Base-by-base conservation (phyloP, 352 stramenopile species). In the Thraustotheca clavata region DNA sequence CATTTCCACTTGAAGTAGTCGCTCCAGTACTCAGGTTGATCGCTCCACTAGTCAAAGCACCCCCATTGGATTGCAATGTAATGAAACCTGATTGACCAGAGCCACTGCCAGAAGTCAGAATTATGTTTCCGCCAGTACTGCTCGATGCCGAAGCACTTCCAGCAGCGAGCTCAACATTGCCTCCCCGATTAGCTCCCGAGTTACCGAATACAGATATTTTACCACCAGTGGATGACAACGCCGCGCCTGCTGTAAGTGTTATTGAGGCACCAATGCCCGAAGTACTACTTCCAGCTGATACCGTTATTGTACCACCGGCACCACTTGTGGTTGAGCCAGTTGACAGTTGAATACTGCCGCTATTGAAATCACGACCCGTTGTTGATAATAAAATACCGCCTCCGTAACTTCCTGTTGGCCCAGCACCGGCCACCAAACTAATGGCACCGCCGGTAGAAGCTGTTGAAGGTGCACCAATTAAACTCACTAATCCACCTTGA, bases 261-360 rank as follows among this genome's bases (percentile, higher is more conserved):
- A 65, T 40, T 26, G 43, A 32, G 18, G 27, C 57, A 5, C 57
- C 57, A 27, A 54, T 55, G 20, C 57, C 57, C 31, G 57, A 54
- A n/a, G 57, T 46, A 27, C 57, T 55, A 18, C 35, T 43, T 4
- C 57, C 57, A 9, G 41, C 57, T 16, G 57, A 27, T 12, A 43
- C 22, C 29, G 35, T 38, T 29, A 65, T 65, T 6, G 24, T 1
- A 14, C 57, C 57, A 11, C 27, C 57, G 18, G 46, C 47, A 4
- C 26, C 46, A 40, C 36, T 62, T 29, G 69, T 67, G 22, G 36
- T 33, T 31, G 49, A 39, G 20, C 79, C 79, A 40, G 72, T 72
- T 65, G 74, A 50, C 26, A 86, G 35, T 22, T 71, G 34, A 36
- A 86, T 62, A 32, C 57, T 67, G 9, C 76, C 79, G 46, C 76